Conservation (phyloP, 1,284 basidiomycete species). For the Puccinia hordei region DNA sequence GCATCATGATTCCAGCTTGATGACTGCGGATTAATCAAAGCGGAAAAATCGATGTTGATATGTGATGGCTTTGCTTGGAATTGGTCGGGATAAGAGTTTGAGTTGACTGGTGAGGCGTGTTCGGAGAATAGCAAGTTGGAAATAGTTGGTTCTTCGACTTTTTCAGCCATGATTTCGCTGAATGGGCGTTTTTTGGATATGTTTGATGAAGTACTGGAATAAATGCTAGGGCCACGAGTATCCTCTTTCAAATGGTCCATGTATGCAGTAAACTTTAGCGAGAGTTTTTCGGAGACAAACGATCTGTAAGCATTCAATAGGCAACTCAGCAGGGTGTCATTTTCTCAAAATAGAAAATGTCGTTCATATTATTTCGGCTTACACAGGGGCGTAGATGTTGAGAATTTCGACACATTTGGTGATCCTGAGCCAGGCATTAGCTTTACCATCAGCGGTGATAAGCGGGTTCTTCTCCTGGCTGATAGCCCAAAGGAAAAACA, state of each 20-base stretch:
- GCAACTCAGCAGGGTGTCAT: not conserved
- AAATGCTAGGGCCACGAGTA: not conserved
- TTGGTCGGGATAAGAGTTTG: not conserved
- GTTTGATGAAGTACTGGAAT: not conserved
- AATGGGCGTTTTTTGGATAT: constrained; percentile 18
- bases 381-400: constrained; percentile 7
- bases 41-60: not conserved
- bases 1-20: not conserved
- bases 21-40: not conserved
- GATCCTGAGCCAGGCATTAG: constrained; percentile 16
- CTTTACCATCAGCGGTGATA: constrained; percentile 15
- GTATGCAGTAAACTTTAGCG: not conserved
- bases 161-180: constrained; percentile 25
- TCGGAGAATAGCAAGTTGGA: constrained; percentile 13
- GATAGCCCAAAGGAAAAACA: constrained; percentile 17
- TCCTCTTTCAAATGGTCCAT: constrained; percentile 24
- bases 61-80: not conserved
- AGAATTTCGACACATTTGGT: constrained; percentile 13
- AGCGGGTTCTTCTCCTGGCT: constrained; percentile 7
- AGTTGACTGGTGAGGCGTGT: constrained; percentile 5
- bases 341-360: not conserved
- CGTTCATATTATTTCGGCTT: not conserved
- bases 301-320: not conserved
- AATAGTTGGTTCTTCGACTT: constrained; percentile 11
- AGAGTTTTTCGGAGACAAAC: constrained; percentile 22